Percentiles rank a stretch among this genome's conserved stretches.
phyloP scores from a whole-genome alignment of 1,284 basidiomycete species.

The Sporisorium reilianum region DNA sequence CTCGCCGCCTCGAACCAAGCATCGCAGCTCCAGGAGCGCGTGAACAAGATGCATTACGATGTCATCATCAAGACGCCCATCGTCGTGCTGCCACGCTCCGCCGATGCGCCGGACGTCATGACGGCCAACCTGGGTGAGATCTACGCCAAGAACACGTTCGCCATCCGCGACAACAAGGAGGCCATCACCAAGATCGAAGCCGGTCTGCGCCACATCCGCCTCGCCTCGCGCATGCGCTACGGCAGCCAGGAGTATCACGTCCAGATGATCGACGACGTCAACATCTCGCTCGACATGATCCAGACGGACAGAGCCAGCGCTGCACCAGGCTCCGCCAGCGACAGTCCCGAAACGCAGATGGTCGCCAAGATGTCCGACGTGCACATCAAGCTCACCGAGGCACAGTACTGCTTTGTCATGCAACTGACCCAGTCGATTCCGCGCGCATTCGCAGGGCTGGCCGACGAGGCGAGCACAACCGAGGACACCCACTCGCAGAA shows the following conservation, averaged over 20 bases:
- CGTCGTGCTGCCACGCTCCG: conserved; percentile 84
- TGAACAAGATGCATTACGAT: conserved; percentile 86
- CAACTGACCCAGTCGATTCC: conserved; percentile 81
- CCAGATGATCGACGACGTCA: conserved; percentile 93
- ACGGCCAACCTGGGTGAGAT: conserved; percentile 91
- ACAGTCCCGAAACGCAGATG: conserved; percentile 71
- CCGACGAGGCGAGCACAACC: conserved; percentile 65
- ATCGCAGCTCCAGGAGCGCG: conserved; percentile 74
- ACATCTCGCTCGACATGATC: conserved; percentile 79
- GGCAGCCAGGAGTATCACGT: conserved; percentile 60
- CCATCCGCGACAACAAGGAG: conserved; percentile 69
- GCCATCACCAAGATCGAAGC: conserved; percentile 75
- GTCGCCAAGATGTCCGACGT: conserved; percentile 87
- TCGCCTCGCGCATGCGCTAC: conserved; percentile 70
- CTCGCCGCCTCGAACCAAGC: conserved; percentile 91
- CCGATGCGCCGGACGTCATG: conserved; percentile 79
- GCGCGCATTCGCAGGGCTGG: conserved; percentile 73
- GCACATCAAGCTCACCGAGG: conserved; percentile 86
- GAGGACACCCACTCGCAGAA: conserved; percentile 25
- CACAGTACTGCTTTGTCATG: conserved; percentile 87
- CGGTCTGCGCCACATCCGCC: conserved; percentile 85
- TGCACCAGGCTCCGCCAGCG: conserved; percentile 41
- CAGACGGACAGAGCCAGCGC: conserved; percentile 71
- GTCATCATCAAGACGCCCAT: conserved; percentile 92
- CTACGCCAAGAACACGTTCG: conserved; percentile 81